Evolutionary conservation across 2,329 filamentous ascomycete genomes (phyloP).

Genomic region (Fusarium nygamai): DNA sequence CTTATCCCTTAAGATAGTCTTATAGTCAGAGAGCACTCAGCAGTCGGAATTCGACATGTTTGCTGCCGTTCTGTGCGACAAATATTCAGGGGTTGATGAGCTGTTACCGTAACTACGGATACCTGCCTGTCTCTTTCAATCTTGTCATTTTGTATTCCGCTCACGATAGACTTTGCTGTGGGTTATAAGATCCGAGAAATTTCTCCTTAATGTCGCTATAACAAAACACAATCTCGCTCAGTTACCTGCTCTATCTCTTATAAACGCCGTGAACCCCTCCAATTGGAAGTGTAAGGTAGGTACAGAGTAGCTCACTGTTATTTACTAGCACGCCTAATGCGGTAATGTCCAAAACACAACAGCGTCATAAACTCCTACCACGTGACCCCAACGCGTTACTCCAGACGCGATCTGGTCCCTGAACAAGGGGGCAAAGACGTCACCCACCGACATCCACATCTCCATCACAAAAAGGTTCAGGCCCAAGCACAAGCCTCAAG

Average conservation of each 20-base stretch:
- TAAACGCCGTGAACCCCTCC: neutral
- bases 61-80: neutral
- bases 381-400: conserved; percentile 31
- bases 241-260: neutral
- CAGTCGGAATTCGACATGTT: neutral
- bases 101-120: neutral
- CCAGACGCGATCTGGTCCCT: conserved; percentile 27
- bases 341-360: conserved; percentile 19
- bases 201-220: conserved; percentile 1
- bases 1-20: neutral
- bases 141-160: neutral
- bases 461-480: conserved; percentile 21
- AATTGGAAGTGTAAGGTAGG: neutral
- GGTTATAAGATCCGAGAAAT: neutral
- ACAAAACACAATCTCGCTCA: neutral
- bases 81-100: neutral
- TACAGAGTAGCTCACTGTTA: neutral
- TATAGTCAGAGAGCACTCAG: neutral
- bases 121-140: neutral
- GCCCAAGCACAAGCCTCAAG: neutral
- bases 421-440: conserved; percentile 33
- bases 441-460: conserved; percentile 20
- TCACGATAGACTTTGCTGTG: neutral
- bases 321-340: conserved; percentile 6
- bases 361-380: conserved; percentile 17